A percentile compares a stretch with the other conserved stretches of the same genome.
phyloP scores from a whole-genome alignment of 2,329 filamentous ascomycete species.

The Cercospora sesami region DNA sequence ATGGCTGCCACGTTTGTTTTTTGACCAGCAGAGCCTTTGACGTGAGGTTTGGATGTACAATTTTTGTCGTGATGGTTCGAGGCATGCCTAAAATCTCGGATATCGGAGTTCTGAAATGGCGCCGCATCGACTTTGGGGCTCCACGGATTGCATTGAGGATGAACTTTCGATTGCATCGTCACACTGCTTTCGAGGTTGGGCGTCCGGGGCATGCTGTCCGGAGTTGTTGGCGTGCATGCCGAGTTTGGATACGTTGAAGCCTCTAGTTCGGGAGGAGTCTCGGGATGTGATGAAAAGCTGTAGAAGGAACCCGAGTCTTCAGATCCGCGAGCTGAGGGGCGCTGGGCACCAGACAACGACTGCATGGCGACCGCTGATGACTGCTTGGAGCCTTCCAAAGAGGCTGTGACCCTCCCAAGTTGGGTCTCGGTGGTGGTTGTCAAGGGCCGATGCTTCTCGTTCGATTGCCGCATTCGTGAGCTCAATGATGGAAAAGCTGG shows the following conservation, averaged over 20 bases:
- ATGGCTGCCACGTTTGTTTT: neutral
- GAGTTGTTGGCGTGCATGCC: neutral
- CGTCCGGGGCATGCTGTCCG: neutral
- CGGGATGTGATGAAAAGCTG: neutral
- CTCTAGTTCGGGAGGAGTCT: neutral
- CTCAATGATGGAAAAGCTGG: neutral
- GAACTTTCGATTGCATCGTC: neutral
- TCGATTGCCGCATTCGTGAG: neutral
- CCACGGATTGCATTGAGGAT: neutral
- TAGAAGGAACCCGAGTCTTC: neutral
- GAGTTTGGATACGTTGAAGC: neutral
- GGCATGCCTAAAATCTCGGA: neutral
- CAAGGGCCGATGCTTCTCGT: neutral
- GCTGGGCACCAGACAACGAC: neutral
- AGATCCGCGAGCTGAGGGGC: neutral
- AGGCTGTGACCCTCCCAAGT: neutral
- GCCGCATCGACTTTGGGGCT: neutral
- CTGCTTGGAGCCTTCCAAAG: neutral
- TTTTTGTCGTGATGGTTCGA: neutral
- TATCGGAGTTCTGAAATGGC: neutral
- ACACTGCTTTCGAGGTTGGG: neutral
- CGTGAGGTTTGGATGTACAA: neutral
- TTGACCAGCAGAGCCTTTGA: neutral
- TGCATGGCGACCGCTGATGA: neutral
- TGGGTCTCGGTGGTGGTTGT: neutral